A percentile compares a stretch with the other conserved stretches of the same genome.
Conservation (phyloP, 2,329 filamentous ascomycete genomes). For the Leptodontidium sp. region DNA sequence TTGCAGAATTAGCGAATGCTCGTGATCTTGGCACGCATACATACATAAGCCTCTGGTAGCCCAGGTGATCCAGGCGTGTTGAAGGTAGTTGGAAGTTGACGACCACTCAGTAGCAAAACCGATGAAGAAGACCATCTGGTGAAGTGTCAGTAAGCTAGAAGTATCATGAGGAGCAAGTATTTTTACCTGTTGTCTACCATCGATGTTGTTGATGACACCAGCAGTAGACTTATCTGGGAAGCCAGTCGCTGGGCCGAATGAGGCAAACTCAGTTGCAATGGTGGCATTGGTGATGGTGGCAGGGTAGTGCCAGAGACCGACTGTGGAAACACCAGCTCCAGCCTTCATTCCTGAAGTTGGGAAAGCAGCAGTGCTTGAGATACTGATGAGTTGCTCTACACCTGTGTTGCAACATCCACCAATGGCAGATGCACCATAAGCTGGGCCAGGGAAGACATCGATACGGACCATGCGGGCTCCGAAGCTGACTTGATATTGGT, state of each 20-base stretch:
- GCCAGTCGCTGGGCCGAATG: constrained; percentile 56
- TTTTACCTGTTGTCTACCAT: constrained; percentile 58
- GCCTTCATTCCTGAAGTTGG: constrained; percentile 61
- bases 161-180: background rate
- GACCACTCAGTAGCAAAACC: constrained; percentile 55
- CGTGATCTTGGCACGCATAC: constrained; percentile 10
- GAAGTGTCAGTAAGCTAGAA: background rate
- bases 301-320: constrained; percentile 66
- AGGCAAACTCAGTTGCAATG: constrained; percentile 62
- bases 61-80: constrained; percentile 71
- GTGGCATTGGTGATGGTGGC: constrained; percentile 61
- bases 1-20: constrained; percentile 15
- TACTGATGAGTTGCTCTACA: constrained; percentile 60
- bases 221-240: constrained; percentile 55
- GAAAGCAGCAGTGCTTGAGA: constrained; percentile 63
- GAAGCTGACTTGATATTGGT: constrained; percentile 64
- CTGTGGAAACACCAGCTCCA: constrained; percentile 56
- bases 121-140: constrained; percentile 66
- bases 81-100: constrained; percentile 62
- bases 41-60: constrained; percentile 62
- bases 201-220: constrained; percentile 66
- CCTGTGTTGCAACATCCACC: constrained; percentile 57
- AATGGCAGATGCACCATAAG: constrained; percentile 52
- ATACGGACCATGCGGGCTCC: constrained; percentile 68
- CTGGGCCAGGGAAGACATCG: constrained; percentile 62